phyloP scores from a whole-genome alignment of 2,329 filamentous ascomycete species.

The Leptographium lundbergii region DNA sequence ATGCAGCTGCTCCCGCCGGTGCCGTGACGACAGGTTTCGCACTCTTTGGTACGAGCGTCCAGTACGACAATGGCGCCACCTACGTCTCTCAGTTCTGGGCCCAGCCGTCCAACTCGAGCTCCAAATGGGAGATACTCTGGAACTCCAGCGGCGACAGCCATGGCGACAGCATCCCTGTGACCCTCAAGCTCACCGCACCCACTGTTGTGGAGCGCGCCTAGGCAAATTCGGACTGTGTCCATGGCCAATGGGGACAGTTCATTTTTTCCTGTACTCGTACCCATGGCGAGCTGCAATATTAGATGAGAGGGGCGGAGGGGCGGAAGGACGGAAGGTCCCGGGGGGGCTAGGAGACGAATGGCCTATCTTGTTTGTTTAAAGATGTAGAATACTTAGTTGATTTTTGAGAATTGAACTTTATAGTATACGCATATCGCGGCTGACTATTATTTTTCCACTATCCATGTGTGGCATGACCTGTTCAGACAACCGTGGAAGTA shows the following conservation, averaged over 20 bases:
- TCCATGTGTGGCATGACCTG: too few relatives aligned
- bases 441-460: too few relatives aligned
- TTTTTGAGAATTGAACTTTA: too few relatives aligned
- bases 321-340: too few relatives aligned
- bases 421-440: too few relatives aligned
- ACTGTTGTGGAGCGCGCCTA: background rate
- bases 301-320: too few relatives aligned
- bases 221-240: background rate
- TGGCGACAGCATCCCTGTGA: background rate
- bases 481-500: too few relatives aligned
- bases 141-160: background rate
- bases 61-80: background rate
- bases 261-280: background rate
- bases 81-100: constrained; percentile 1
- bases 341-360: too few relatives aligned
- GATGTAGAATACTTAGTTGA: too few relatives aligned
- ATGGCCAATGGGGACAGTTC: background rate
- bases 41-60: background rate
- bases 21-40: background rate
- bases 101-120: background rate
- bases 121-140: background rate
- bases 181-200: background rate
- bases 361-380: too few relatives aligned
- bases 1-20: background rate
- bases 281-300: too few relatives aligned